Evolutionary conservation across 2,329 filamentous ascomycete species (phyloP).

Genomic region (Periconia digitata): DNA sequence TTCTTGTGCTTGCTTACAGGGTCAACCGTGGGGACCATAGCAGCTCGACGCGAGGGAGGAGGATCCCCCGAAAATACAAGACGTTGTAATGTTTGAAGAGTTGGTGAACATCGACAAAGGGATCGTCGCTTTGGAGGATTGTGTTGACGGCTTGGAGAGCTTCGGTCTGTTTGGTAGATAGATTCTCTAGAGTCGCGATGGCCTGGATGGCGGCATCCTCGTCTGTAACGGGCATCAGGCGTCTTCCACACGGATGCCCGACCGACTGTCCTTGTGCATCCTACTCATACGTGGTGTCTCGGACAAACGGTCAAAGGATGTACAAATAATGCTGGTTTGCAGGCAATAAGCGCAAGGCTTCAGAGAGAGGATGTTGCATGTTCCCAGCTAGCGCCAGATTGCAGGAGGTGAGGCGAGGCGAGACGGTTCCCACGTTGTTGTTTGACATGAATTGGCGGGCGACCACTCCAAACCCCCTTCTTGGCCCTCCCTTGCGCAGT

Average conservation of each 20-base stretch:
- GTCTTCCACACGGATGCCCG: not conserved
- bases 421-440: constrained; percentile 7
- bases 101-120: constrained; percentile 45
- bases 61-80: constrained; percentile 47
- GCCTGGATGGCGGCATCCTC: constrained; percentile 45
- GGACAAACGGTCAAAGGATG: not conserved
- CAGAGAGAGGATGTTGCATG: too few species aligned
- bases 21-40: constrained; percentile 48
- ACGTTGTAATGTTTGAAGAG: constrained; percentile 46
- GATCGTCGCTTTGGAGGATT: constrained; percentile 42
- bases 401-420: constrained; percentile 7
- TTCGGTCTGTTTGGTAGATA: constrained; percentile 36
- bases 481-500: constrained; percentile 1
- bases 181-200: constrained; percentile 37
- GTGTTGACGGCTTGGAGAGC: constrained; percentile 37
- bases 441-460: not conserved
- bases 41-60: constrained; percentile 45
- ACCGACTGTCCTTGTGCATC: not conserved
- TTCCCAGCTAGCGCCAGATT: constrained; percentile 14
- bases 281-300: constrained; percentile 3
- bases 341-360: not conserved
- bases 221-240: constrained; percentile 46
- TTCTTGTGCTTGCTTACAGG: constrained; percentile 31
- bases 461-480: constrained; percentile 15
- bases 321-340: not conserved